Evolutionary conservation across 208 protist species (phyloP).

Genomic region (Plasmodiophora brassicae): DNA sequence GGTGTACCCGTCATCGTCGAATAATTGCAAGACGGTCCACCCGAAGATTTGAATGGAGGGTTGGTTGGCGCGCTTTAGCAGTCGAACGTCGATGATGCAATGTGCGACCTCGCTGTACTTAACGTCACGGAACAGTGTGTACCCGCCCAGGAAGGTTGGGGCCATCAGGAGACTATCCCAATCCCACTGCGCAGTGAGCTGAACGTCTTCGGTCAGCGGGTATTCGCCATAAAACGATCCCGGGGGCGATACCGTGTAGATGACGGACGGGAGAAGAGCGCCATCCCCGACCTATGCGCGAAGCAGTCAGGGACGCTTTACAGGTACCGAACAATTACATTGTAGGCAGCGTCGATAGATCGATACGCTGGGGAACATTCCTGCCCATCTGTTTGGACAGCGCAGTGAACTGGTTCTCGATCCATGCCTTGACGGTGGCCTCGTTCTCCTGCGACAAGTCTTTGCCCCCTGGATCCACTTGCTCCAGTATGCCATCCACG

Average conservation of each 20-base stretch:
- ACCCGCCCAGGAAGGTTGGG: background rate
- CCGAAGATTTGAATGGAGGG: background rate
- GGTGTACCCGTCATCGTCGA: background rate
- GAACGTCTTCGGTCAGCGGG: background rate
- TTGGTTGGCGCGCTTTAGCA: background rate
- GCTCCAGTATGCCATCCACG: background rate
- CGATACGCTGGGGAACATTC: background rate
- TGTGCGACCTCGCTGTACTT: background rate
- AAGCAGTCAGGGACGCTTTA: background rate
- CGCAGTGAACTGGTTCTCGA: background rate
- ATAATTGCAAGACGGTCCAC: background rate
- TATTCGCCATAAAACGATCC: background rate
- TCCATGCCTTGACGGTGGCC: background rate
- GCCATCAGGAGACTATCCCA: background rate
- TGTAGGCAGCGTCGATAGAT: too few relatives aligned
- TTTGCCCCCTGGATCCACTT: background rate
- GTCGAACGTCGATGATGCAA: background rate
- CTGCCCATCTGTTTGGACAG: background rate
- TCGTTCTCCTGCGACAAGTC: background rate
- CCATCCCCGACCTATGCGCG: background rate
- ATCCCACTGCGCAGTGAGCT: constrained; percentile 18
- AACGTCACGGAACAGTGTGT: background rate
- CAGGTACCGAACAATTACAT: background rate
- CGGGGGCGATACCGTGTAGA: background rate
- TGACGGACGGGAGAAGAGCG: background rate